Percentiles rank a stretch among this genome's conserved stretches.
phyloP scores from a whole-genome alignment of 176 grass and related monocot species.

The Chloris gayana region DNA sequence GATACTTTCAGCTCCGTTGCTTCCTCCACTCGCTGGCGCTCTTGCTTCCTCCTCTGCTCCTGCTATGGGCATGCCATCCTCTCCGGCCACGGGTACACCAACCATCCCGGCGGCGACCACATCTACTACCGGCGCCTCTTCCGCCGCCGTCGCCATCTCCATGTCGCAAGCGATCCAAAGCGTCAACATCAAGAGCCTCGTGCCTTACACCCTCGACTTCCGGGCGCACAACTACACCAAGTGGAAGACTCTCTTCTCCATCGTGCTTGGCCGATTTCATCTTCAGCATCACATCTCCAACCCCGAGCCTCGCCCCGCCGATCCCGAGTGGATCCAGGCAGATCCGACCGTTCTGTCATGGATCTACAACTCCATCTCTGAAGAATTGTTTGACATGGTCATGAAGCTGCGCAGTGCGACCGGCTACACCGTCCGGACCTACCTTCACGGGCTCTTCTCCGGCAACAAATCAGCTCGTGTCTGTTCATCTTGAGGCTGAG shows the following conservation, averaged over 20 bases:
- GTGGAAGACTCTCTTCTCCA: background rate
- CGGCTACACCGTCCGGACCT: no score
- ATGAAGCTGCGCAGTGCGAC: background rate
- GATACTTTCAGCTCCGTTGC: background rate
- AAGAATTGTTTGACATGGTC: background rate
- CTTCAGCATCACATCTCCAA: background rate
- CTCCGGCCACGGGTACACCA: no score
- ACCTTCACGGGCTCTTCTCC: background rate
- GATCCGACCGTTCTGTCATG: background rate
- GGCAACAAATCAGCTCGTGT: background rate
- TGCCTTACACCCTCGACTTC: background rate
- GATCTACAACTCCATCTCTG: background rate
- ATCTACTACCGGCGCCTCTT: no score
- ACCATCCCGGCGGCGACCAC: background rate
- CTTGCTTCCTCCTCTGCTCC: no score
- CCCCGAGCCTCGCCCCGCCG: rapidly evolving
- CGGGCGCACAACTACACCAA: background rate
- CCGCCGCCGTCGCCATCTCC: background rate
- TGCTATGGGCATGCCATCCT: background rate
- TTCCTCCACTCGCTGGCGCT: no score
- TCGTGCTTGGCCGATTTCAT: background rate
- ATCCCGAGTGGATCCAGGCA: background rate
- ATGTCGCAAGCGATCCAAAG: background rate
- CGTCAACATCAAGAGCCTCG: background rate
- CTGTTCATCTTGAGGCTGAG: background rate